Evolutionary conservation across 108 stramenopile species (phyloP).

Genomic region (Heterococcus sp.): DNA sequence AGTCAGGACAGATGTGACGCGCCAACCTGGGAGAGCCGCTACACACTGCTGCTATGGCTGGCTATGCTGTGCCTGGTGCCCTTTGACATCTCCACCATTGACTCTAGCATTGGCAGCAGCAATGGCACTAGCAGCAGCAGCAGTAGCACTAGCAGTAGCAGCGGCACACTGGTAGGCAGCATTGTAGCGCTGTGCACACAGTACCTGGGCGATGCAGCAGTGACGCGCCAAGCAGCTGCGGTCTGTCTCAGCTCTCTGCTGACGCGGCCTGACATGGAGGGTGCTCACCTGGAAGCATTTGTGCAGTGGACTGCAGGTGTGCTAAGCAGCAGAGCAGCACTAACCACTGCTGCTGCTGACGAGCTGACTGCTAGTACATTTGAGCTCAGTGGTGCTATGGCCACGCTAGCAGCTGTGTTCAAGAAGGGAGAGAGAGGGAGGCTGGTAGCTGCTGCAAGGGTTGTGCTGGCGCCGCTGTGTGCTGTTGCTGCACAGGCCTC

Average conservation of each 20-base stretch:
- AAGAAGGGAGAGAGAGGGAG: slow-evolving; percentile 13
- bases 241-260: slow-evolving; percentile 81
- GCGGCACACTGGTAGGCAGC: slow-evolving; percentile 16
- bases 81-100: slow-evolving; percentile 79
- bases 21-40: slow-evolving; percentile 82
- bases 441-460: not conserved
- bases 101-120: slow-evolving; percentile 54
- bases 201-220: slow-evolving; percentile 73
- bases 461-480: slow-evolving; percentile 9
- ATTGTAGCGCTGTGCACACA: slow-evolving; percentile 20
- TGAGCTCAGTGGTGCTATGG: slow-evolving; percentile 36
- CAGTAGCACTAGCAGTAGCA: not conserved
- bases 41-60: slow-evolving; percentile 93
- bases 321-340: slow-evolving; percentile 52
- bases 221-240: slow-evolving; percentile 80
- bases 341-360: slow-evolving; percentile 35
- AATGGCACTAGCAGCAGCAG: not conserved
- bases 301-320: slow-evolving; percentile 63
- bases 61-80: slow-evolving; percentile 87
- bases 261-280: slow-evolving; percentile 86
- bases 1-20: slow-evolving; percentile 57
- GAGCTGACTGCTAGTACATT: slow-evolving; percentile 42
- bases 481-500: slow-evolving; percentile 22
- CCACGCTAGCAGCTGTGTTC: slow-evolving; percentile 32
- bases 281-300: slow-evolving; percentile 65